Evolutionary conservation across 2,329 filamentous ascomycete genomes (phyloP).

Genomic region (Lasiodiplodia sp.): DNA sequence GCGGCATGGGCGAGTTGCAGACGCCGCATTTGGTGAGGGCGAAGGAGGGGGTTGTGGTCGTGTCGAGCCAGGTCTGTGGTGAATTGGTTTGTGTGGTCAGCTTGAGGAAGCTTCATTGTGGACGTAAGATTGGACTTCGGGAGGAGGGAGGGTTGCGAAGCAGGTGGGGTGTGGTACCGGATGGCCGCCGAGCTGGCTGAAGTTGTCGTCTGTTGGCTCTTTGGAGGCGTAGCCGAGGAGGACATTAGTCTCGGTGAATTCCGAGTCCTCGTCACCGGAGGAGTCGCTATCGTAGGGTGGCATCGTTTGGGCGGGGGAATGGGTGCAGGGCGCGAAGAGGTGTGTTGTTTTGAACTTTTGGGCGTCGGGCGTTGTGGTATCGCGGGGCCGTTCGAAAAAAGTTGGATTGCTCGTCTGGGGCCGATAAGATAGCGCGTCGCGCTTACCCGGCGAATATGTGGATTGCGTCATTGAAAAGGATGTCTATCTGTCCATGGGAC

Average conservation of each 20-base stretch:
- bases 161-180: constrained; percentile 68
- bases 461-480: neutral
- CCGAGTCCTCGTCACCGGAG: constrained; percentile 68
- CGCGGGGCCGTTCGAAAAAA: constrained; percentile 20
- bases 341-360: neutral
- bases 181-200: constrained; percentile 86
- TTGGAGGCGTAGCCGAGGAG: constrained; percentile 87
- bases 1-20: constrained; percentile 82
- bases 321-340: neutral
- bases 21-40: constrained; percentile 83
- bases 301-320: constrained; percentile 57
- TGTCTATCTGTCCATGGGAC: neutral
- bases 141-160: neutral
- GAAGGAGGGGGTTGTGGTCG: constrained; percentile 67
- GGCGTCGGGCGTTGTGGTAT: neutral
- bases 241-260: constrained; percentile 83
- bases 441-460: neutral
- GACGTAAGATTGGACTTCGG: no score
- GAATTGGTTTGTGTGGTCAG: neutral
- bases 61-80: neutral
- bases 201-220: constrained; percentile 78
- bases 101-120: no score
- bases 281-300: constrained; percentile 86
- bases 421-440: constrained; percentile 11
- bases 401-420: neutral